Conservation (phyloP, 2,329 filamentous ascomycete species). For the Colletotrichum somersetense region DNA sequence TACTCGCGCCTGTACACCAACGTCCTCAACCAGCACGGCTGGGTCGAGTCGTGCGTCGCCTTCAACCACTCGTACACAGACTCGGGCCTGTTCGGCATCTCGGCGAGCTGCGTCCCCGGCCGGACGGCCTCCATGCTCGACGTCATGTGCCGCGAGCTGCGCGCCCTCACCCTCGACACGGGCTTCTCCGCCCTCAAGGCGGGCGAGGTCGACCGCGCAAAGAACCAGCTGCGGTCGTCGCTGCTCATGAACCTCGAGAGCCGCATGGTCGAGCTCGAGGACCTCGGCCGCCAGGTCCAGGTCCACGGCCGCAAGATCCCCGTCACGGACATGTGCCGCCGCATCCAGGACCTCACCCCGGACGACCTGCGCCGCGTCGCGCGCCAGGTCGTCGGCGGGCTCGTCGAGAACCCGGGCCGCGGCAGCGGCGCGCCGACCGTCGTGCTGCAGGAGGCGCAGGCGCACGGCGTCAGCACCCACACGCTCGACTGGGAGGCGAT, state of each 20-base stretch:
- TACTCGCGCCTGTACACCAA: slow-evolving; percentile 98
- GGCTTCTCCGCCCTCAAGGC: slow-evolving; percentile 80
- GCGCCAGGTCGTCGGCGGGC: slow-evolving; percentile 79
- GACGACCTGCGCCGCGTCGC: slow-evolving; percentile 87
- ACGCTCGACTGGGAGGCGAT: slow-evolving; percentile 89
- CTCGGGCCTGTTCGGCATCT: slow-evolving; percentile 94
- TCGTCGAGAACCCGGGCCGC: slow-evolving; percentile 78
- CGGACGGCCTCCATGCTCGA: slow-evolving; percentile 88
- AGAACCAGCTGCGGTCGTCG: slow-evolving; percentile 93
- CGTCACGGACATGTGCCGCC: slow-evolving; percentile 90
- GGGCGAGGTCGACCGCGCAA: slow-evolving; percentile 88
- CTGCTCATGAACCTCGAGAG: slow-evolving; percentile 98
- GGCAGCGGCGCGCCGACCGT: slow-evolving; percentile 94
- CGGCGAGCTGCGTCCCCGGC: slow-evolving; percentile 84
- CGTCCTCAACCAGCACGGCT: slow-evolving; percentile 96
- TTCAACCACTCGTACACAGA: slow-evolving; percentile 99
- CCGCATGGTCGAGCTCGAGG: slow-evolving; percentile 97
- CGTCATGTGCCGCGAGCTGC: slow-evolving; percentile 92
- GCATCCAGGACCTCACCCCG: slow-evolving; percentile 86
- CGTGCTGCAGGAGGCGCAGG: slow-evolving; percentile 90
- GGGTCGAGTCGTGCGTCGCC: slow-evolving; percentile 94
- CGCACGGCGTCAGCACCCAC: slow-evolving; percentile 75
- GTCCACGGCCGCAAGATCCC: slow-evolving; percentile 95
- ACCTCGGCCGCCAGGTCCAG: slow-evolving; percentile 93
- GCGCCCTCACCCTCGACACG: slow-evolving; percentile 79